phyloP scores from a whole-genome alignment of 2,329 filamentous ascomycete species.

The Orbilia blumenaviensis region DNA sequence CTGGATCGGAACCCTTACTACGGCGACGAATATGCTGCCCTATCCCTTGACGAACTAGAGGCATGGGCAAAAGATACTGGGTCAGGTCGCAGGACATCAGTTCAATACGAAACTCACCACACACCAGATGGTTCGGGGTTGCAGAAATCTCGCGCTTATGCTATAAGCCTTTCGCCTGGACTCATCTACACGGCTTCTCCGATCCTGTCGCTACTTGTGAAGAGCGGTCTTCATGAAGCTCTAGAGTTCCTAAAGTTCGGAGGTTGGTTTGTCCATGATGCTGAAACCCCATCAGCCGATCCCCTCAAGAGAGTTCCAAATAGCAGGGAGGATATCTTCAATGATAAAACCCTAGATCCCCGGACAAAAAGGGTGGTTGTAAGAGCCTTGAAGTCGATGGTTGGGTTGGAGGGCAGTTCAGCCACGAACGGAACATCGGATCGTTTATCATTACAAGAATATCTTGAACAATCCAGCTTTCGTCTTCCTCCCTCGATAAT shows the following conservation, averaged over 20 bases:
- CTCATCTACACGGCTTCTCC: slow-evolving; percentile 84
- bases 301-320: slow-evolving; percentile 78
- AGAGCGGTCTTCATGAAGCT: slow-evolving; percentile 85
- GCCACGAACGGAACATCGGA: slow-evolving; percentile 70
- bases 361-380: slow-evolving; percentile 86
- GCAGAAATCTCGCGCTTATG: slow-evolving; percentile 77
- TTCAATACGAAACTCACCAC: slow-evolving; percentile 18
- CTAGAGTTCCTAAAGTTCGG: slow-evolving; percentile 93
- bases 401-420: slow-evolving; percentile 71
- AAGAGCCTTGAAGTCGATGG: slow-evolving; percentile 91
- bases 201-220: slow-evolving; percentile 82
- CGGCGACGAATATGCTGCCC: slow-evolving; percentile 54
- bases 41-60: slow-evolving; percentile 54
- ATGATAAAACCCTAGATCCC: slow-evolving; percentile 76
- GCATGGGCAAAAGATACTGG: slow-evolving; percentile 41
- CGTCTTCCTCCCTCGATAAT: slow-evolving; percentile 76
- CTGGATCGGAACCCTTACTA: slow-evolving; percentile 56
- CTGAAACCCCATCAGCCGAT: slow-evolving; percentile 58
- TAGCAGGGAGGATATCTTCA: slow-evolving; percentile 90
- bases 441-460: slow-evolving; percentile 68
- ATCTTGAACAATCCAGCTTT: slow-evolving; percentile 65
- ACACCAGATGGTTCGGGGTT: slow-evolving; percentile 61
- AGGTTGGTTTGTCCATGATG: slow-evolving; percentile 80
- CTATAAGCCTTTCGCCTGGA: slow-evolving; percentile 82
- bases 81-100: not conserved